Evolutionary conservation across 345 rosid species (phyloP).

Genomic region (Murraya koenigii): DNA sequence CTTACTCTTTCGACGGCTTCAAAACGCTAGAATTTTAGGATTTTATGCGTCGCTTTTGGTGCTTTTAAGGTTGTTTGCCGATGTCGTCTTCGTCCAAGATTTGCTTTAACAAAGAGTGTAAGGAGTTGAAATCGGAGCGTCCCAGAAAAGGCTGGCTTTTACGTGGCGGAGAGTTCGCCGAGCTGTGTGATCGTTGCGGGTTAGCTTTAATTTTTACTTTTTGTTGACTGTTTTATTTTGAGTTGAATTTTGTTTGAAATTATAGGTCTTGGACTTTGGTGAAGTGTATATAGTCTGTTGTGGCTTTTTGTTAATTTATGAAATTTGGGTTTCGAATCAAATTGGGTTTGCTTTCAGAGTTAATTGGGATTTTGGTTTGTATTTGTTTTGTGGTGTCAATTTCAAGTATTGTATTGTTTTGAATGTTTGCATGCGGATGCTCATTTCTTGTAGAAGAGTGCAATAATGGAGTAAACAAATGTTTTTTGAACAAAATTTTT

Average conservation of each 20-base stretch:
- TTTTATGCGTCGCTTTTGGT: constrained; percentile 1
- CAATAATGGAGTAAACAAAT: neutral
- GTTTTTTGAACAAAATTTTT: neutral
- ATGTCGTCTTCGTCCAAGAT: constrained; percentile 41
- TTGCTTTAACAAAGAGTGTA: constrained; percentile 77
- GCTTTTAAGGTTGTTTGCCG: constrained; percentile 8
- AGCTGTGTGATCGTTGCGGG: constrained; percentile 98
- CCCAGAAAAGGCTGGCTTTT: constrained; percentile 83
- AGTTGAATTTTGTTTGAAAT: constrained; percentile 13
- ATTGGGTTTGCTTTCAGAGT: neutral
- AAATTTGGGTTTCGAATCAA: constrained; percentile 5
- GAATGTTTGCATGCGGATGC: neutral
- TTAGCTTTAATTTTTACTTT: constrained; percentile 28
- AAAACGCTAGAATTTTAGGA: neutral
- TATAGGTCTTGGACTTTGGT: constrained; percentile 2
- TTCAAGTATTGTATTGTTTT: constrained; percentile 1
- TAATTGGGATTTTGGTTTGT: constrained; percentile 10
- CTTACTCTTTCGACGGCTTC: neutral
- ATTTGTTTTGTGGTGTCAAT: neutral
- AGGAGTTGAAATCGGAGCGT: constrained; percentile 51
- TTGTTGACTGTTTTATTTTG: neutral
- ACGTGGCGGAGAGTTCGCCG: constrained; percentile 76
- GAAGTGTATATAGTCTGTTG: neutral
- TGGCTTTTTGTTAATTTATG: constrained; percentile 5
- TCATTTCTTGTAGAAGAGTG: neutral